These are phyloP conservation scores for Exophiala calicioides DNA, from an alignment of 2,329 filamentous ascomycete species.

Conservation along the genomic window DNA sequence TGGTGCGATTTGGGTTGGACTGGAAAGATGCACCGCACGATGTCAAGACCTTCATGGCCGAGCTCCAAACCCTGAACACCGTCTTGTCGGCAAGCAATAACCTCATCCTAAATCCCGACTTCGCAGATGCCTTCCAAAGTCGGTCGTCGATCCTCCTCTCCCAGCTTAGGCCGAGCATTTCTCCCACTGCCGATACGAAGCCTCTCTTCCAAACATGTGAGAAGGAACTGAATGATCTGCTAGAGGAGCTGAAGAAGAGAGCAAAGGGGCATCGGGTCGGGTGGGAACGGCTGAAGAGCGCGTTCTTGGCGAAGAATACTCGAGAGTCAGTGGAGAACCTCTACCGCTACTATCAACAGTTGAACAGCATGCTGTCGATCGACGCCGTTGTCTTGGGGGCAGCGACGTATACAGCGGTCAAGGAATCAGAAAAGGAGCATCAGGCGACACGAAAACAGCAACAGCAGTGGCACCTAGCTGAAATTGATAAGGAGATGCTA, in stretches of 20 bases:
- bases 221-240: neutral
- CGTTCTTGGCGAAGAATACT: neutral
- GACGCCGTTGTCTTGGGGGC: neutral
- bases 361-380: neutral
- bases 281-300: neutral
- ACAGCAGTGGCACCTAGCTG: neutral
- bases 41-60: slow-evolving; percentile 24
- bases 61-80: slow-evolving; percentile 23
- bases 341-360: neutral
- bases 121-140: slow-evolving; percentile 28
- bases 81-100: slow-evolving; percentile 23
- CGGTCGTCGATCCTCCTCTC: slow-evolving; percentile 26
- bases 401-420: neutral
- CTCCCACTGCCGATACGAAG: slow-evolving; percentile 1
- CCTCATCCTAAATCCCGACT: slow-evolving; percentile 27
- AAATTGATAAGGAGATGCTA: neutral
- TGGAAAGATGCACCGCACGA: slow-evolving; percentile 29
- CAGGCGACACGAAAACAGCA: neutral
- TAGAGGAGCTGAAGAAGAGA: neutral
- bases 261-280: neutral
- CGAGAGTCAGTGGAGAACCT: neutral
- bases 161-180: neutral
- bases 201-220: neutral
- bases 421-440: neutral
- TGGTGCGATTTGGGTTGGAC: slow-evolving; percentile 26